Percentiles rank a stretch among this genome's conserved stretches.
Evolutionary conservation across 768 basidiomycete genomes (phyloP).

Genomic region (Suillus occidentalis): DNA sequence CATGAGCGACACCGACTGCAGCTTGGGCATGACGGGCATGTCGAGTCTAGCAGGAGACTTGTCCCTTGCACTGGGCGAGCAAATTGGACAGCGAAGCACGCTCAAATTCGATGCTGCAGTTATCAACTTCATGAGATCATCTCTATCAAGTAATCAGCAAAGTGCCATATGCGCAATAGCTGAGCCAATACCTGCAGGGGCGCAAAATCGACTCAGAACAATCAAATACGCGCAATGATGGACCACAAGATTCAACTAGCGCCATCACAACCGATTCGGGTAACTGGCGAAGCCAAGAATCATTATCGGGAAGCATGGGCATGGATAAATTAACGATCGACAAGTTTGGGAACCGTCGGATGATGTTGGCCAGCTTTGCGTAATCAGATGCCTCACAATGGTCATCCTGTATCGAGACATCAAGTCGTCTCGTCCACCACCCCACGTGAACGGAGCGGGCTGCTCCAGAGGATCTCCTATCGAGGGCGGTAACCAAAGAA

Average conservation of each 20-base stretch:
- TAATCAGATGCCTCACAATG: constrained; percentile 26
- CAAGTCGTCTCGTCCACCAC: constrained; percentile 29
- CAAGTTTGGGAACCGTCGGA: constrained; percentile 28
- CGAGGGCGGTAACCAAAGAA: constrained; percentile 17
- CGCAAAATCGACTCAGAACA: constrained; percentile 31
- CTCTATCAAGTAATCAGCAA: constrained; percentile 16
- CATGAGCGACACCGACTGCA: constrained; percentile 26
- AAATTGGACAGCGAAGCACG: constrained; percentile 29
- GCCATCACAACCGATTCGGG: constrained; percentile 21
- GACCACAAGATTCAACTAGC: constrained; percentile 27
- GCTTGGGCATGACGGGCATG: constrained; percentile 27
- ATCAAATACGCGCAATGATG: constrained; percentile 27
- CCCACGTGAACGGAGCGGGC: constrained; percentile 15
- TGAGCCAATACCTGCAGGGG: constrained; percentile 25
- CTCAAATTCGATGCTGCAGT: constrained; percentile 26
- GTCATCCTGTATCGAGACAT: constrained; percentile 26
- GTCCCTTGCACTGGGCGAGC: constrained; percentile 24
- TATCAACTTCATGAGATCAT: constrained; percentile 30
- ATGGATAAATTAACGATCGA: constrained; percentile 26
- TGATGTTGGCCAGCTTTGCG: constrained; percentile 20
- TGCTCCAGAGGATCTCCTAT: constrained; percentile 8
- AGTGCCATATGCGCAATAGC: background rate
- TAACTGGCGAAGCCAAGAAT: constrained; percentile 28
- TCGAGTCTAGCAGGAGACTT: constrained; percentile 21
- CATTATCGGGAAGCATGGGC: constrained; percentile 24